A percentile compares a stretch with the other conserved stretches of the same genome.
Evolutionary conservation across 257 asterid species (phyloP).

Genomic region (Lycium ferocissimum): DNA sequence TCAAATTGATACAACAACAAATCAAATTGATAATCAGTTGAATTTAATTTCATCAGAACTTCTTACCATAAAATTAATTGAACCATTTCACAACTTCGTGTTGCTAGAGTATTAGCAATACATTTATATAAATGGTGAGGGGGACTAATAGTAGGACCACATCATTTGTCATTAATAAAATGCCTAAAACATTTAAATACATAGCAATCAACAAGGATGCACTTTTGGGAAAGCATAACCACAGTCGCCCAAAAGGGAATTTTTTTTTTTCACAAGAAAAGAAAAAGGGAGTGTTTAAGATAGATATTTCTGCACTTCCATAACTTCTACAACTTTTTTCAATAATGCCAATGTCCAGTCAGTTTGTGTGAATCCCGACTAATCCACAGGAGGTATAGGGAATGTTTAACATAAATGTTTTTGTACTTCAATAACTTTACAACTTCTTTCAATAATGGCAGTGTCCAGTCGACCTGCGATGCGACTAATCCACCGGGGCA

Average conservation of each 20-base stretch:
- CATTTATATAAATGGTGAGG: slow-evolving; percentile 9
- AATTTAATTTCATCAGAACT: neutral
- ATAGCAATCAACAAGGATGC: slow-evolving; percentile 6
- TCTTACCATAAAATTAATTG: neutral
- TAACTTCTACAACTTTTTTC: neutral
- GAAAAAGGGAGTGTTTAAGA: neutral
- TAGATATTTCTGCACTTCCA: neutral
- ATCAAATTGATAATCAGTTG: neutral
- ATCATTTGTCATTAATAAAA: neutral
- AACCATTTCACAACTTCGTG: neutral
- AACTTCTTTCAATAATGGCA: neutral
- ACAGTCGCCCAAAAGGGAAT: neutral
- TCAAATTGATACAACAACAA: neutral
- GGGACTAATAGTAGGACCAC: neutral
- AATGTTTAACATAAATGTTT: neutral
- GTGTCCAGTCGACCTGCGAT: neutral
- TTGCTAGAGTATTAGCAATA: neutral
- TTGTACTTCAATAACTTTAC: no score
- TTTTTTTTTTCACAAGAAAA: neutral
- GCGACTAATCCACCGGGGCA: neutral
- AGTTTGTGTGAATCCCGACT: neutral
- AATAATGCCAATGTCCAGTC: neutral
- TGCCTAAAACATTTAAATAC: slow-evolving; percentile 1
- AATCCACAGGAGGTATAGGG: neutral
- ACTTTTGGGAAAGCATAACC: neutral